These are phyloP conservation scores for Vanrija sp. DNA, from an alignment of 1,284 basidiomycete species.

Conservation along the genomic window DNA sequence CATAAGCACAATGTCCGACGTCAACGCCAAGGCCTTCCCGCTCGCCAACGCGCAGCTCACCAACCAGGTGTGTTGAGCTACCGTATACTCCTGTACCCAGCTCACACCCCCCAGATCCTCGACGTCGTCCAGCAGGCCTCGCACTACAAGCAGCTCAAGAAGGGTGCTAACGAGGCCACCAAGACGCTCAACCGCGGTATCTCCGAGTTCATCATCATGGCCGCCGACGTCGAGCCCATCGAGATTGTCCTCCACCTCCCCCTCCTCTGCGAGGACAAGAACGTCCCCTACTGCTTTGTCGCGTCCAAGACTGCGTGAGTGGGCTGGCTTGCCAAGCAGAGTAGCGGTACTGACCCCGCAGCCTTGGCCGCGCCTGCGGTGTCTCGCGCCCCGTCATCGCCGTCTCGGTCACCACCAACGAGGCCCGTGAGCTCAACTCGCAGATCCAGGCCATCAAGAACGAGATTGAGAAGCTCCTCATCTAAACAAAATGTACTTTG, in stretches of 20 bases:
- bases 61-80: conserved; percentile 68
- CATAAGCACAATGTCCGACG: conserved; percentile 25
- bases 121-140: conserved; percentile 84
- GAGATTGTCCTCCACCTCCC: conserved; percentile 98
- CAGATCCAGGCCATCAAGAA: conserved; percentile 88
- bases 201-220: conserved; percentile 96
- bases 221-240: conserved; percentile 95
- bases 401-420: conserved; percentile 91
- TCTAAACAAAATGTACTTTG: conserved; percentile 39
- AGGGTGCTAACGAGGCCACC: conserved; percentile 65
- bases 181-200: conserved; percentile 95
- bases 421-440: conserved; percentile 83
- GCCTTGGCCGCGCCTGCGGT: conserved; percentile 91
- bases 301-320: conserved; percentile 47
- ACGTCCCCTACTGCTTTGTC: conserved; percentile 94
- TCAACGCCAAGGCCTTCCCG: conserved; percentile 83
- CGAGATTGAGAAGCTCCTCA: conserved; percentile 74
- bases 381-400: conserved; percentile 94
- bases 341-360: conserved; percentile 36
- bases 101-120: conserved; percentile 61
- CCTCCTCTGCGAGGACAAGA: conserved; percentile 99
- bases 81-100: neutral
- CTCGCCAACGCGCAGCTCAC: conserved; percentile 83
- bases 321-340: too few relatives aligned
- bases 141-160: conserved; percentile 90